A percentile compares a stretch with the other conserved stretches of the same genome.
Conservation (phyloP, 1,284 basidiomycete genomes). For the Irpex sp. region DNA sequence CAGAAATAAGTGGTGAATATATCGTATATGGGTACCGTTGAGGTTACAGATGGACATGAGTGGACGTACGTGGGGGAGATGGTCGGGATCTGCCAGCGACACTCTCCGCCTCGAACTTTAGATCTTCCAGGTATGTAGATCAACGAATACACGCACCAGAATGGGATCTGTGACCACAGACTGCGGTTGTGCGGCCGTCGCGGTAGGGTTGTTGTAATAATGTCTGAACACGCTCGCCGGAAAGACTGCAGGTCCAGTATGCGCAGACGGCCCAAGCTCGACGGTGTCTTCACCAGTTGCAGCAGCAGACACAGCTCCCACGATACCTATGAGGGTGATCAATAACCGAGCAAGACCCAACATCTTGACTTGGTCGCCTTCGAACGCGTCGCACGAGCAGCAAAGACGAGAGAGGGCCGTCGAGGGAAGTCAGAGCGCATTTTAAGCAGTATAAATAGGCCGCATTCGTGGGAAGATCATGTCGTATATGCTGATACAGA, state of each 20-base stretch:
- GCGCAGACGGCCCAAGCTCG: slow-evolving; percentile 37
- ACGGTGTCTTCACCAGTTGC: slow-evolving; percentile 1
- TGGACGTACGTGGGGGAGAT: slow-evolving; percentile 40
- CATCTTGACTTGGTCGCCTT: background rate
- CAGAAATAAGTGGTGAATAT: too few species aligned
- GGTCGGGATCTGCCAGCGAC: slow-evolving; percentile 52
- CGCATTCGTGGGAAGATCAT: background rate
- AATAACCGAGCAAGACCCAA: background rate
- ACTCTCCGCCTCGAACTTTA: slow-evolving; percentile 7
- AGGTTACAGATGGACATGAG: background rate
- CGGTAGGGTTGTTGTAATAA: slow-evolving; percentile 70
- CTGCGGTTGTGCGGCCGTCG: slow-evolving; percentile 61
- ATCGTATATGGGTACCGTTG: background rate
- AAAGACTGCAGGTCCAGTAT: slow-evolving; percentile 56
- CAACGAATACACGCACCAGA: slow-evolving; percentile 32
- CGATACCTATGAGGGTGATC: background rate
- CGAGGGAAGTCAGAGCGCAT: background rate
- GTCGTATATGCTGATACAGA: background rate
- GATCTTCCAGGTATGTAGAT: background rate
- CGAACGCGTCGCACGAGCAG: background rate
- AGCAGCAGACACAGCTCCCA: background rate
- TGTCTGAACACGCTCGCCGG: slow-evolving; percentile 55
- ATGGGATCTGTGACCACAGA: slow-evolving; percentile 66
- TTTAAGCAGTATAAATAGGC: background rate
- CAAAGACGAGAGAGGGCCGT: background rate